Conservation (phyloP, 1,284 basidiomycete species). For the Moesziomyces parantarcticus region DNA sequence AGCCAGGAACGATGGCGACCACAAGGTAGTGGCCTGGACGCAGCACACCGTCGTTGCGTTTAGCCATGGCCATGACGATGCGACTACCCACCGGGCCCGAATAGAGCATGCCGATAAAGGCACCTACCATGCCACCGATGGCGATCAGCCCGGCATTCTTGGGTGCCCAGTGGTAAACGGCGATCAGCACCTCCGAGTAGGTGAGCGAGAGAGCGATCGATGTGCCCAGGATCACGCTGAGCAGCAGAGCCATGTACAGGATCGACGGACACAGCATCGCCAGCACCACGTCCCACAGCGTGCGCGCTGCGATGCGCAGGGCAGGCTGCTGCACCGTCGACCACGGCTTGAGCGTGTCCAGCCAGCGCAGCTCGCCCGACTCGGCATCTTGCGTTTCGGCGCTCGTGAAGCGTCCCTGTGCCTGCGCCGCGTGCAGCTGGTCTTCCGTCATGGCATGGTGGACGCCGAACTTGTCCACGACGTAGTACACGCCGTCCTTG, state of each 20-base stretch:
- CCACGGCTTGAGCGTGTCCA: conserved; percentile 5
- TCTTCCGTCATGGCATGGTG: conserved; percentile 5
- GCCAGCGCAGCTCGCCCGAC: not conserved
- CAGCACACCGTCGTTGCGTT: conserved; percentile 5
- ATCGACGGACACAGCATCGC: conserved; percentile 5
- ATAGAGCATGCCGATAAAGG: conserved; percentile 7
- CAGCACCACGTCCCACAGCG: conserved; percentile 5
- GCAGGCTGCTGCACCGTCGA: conserved; percentile 2
- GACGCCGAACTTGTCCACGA: conserved; percentile 6
- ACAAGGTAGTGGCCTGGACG: conserved; percentile 5
- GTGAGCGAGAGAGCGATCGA: conserved; percentile 5
- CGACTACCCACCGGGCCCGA: conserved; percentile 1
- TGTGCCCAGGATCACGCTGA: conserved; percentile 2
- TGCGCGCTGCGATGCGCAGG: conserved; percentile 1
- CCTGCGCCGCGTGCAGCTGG: not conserved
- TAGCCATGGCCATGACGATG: conserved; percentile 7
- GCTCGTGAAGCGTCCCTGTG: not conserved
- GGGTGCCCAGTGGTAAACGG: conserved; percentile 5
- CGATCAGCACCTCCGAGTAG: conserved; percentile 3
- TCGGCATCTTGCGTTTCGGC: not conserved
- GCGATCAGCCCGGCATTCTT: conserved; percentile 4
- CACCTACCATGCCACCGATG: conserved; percentile 2
- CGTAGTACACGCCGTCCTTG: conserved; percentile 4
- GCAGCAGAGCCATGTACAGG: conserved; percentile 8
- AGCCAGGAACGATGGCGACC: conserved; percentile 1